Evolutionary conservation across 805 yeast species (phyloP).

Genomic region (Wickerhamomyces alni): DNA sequence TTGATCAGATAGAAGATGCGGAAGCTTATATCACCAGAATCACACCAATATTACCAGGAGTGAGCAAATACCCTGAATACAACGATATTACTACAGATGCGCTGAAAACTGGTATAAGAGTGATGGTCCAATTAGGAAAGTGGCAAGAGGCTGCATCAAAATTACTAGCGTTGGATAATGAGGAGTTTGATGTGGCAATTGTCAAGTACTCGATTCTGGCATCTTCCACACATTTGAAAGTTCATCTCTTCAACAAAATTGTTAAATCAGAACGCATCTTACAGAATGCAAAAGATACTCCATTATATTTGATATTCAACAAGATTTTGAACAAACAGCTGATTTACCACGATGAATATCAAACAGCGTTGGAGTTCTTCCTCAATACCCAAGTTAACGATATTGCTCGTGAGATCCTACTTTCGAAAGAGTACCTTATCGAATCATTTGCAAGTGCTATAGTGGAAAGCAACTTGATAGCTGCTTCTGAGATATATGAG

Average conservation of each 20-base stretch:
- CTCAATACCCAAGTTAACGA: slow-evolving; percentile 2
- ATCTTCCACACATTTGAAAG: slow-evolving; percentile 9
- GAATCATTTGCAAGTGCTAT: slow-evolving; percentile 5
- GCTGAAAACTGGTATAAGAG: slow-evolving; percentile 9
- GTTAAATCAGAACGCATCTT: slow-evolving; percentile 5
- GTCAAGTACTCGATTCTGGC: slow-evolving; percentile 13
- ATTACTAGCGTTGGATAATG: slow-evolving; percentile 9
- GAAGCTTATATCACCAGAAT: slow-evolving; percentile 19
- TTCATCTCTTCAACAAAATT: slow-evolving; percentile 8
- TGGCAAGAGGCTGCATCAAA: slow-evolving; percentile 19
- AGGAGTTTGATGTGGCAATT: slow-evolving; percentile 4
- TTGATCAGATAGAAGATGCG: slow-evolving; percentile 13
- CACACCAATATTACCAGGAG: slow-evolving; percentile 6
- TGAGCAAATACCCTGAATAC: background rate
- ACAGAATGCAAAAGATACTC: slow-evolving; percentile 2
- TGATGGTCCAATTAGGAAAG: slow-evolving; percentile 14
- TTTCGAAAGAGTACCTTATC: slow-evolving; percentile 3
- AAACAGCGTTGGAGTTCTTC: background rate
- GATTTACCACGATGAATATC: slow-evolving; percentile 12
- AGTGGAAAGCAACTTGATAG: slow-evolving; percentile 15
- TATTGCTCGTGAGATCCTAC: background rate
- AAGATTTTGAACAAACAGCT: slow-evolving; percentile 11
- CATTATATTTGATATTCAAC: slow-evolving; percentile 8
- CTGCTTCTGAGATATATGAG: slow-evolving; percentile 10
- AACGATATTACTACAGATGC: slow-evolving; percentile 2